A percentile compares a stretch with the other conserved stretches of the same genome.
Evolutionary conservation across 768 basidiomycete species (phyloP).

Genomic region (Boletus rubescentipes): DNA sequence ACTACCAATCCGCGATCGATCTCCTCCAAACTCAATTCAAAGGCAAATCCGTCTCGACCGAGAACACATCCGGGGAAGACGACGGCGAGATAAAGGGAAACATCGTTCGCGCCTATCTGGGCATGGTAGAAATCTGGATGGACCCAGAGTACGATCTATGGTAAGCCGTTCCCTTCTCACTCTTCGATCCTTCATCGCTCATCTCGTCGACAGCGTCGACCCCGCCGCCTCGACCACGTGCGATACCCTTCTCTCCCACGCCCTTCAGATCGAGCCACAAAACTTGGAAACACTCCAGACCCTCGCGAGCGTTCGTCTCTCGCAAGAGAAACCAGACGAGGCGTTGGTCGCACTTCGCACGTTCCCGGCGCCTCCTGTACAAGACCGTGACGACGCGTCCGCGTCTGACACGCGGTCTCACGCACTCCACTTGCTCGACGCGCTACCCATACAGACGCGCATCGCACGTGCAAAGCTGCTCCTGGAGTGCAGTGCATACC

Average conservation of each 20-base stretch:
- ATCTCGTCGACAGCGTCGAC: conserved; percentile 60
- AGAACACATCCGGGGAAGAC: conserved; percentile 33
- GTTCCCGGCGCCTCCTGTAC: conserved; percentile 17
- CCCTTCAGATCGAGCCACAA: conserved; percentile 68
- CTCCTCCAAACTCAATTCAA: conserved; percentile 67
- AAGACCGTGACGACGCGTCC: not conserved
- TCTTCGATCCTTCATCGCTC: not conserved
- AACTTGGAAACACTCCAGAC: conserved; percentile 80
- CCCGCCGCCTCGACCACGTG: conserved; percentile 80
- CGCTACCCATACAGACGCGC: conserved; percentile 64
- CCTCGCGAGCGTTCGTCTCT: conserved; percentile 85
- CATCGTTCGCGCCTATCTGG: conserved; percentile 76
- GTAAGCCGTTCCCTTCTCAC: conserved; percentile 40
- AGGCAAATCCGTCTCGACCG: conserved; percentile 59
- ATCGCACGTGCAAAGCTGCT: conserved; percentile 77
- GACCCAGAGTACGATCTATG: conserved; percentile 85
- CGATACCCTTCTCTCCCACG: conserved; percentile 71
- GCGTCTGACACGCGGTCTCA: conserved; percentile 29
- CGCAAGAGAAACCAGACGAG: conserved; percentile 81
- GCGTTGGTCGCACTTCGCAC: conserved; percentile 47
- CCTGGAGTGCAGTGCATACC: conserved; percentile 70
- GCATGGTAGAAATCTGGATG: conserved; percentile 97
- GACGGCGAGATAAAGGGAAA: conserved; percentile 57
- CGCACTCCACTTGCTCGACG: conserved; percentile 31
- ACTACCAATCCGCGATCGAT: conserved; percentile 81